A percentile compares a stretch with the other conserved stretches of the same genome.
Conservation (phyloP, 2,329 filamentous ascomycete genomes). For the Setomelanomma holmii region DNA sequence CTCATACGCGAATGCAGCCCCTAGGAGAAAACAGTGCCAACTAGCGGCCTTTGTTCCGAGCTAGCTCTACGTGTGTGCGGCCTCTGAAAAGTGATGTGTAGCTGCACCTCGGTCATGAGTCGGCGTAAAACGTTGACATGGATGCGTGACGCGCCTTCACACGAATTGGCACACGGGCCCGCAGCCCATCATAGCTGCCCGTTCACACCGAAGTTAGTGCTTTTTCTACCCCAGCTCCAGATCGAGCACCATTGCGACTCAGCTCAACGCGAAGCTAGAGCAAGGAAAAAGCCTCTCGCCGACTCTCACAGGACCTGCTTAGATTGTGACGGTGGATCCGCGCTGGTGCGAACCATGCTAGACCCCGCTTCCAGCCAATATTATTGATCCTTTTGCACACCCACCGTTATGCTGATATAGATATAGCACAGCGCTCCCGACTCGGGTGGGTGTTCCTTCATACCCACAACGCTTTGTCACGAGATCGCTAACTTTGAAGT, state of each 20-base stretch:
- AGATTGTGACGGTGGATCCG: conserved; percentile 36
- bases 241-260: conserved; percentile 39
- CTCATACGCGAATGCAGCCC: conserved; percentile 20
- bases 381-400: conserved; percentile 25
- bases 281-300: conserved; percentile 32
- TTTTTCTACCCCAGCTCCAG: conserved; percentile 38
- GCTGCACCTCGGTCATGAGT: conserved; percentile 37
- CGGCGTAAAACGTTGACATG: conserved; percentile 22
- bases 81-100: conserved; percentile 20
- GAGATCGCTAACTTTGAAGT: conserved; percentile 20
- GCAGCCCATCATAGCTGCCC: conserved; percentile 19
- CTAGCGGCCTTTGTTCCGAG: conserved; percentile 29
- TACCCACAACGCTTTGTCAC: conserved; percentile 31
- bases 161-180: conserved; percentile 14
- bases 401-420: conserved; percentile 35
- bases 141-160: conserved; percentile 30
- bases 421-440: conserved; percentile 39
- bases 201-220: conserved; percentile 23
- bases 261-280: conserved; percentile 33
- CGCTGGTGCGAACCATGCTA: conserved; percentile 44
- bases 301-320: conserved; percentile 30
- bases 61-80: conserved; percentile 25
- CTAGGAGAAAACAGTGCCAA: conserved; percentile 37
- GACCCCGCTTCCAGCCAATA: conserved; percentile 43
- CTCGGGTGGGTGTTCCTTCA: conserved; percentile 27